phyloP scores from a whole-genome alignment of 2,329 filamentous ascomycete species.

The Lasiodiplodia theobromae region DNA sequence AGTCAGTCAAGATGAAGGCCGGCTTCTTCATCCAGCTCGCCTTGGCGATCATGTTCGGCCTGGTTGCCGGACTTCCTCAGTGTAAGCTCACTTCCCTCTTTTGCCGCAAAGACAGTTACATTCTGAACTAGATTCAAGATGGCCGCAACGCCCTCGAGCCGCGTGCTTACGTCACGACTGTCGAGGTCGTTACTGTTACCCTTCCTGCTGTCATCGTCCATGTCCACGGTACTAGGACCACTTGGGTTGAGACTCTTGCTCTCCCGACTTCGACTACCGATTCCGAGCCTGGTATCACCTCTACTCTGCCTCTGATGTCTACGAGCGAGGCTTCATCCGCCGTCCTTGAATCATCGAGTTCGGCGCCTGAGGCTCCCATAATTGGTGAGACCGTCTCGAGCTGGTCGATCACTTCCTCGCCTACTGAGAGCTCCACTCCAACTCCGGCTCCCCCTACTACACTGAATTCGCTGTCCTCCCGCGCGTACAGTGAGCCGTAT shows the following conservation, averaged over 20 bases:
- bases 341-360: neutral
- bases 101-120: neutral
- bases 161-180: slow-evolving; percentile 18
- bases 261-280: neutral
- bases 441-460: neutral
- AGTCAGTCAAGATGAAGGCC: slow-evolving; percentile 18
- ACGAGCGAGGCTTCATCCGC: neutral
- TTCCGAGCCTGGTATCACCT: neutral
- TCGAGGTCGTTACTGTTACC: slow-evolving; percentile 20
- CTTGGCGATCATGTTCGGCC: slow-evolving; percentile 7
- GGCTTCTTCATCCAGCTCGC: slow-evolving; percentile 25
- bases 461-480: neutral
- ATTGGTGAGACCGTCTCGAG: neutral
- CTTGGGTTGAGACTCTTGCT: slow-evolving; percentile 1
- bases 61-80: slow-evolving; percentile 20
- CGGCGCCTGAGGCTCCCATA: neutral
- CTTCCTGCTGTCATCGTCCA: slow-evolving; percentile 23
- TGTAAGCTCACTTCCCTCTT: neutral
- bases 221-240: slow-evolving; percentile 1
- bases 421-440: neutral
- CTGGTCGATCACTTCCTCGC: neutral
- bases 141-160: slow-evolving; percentile 1
- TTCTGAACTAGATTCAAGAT: slow-evolving; percentile 1
- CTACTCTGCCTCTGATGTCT: neutral
- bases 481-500: neutral